Conservation (phyloP, 176 grass and related monocot species). For the Musa schizocarpa region DNA sequence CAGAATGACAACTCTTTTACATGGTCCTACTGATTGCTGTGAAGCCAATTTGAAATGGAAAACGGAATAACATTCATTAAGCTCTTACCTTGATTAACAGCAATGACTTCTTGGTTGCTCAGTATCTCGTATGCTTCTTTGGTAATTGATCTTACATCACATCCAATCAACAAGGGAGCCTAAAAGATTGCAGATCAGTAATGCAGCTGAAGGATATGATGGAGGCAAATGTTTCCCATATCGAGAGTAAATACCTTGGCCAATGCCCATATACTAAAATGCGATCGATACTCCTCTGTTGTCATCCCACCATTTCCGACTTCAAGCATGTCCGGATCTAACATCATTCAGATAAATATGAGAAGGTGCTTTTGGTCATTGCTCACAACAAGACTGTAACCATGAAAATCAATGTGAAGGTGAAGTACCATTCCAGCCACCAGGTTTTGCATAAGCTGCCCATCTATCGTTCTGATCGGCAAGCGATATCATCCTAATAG, state of each 20-base stretch:
- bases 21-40: not conserved
- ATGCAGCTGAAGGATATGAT: not conserved
- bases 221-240: not conserved
- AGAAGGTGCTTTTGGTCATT: not conserved
- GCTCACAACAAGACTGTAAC: not conserved
- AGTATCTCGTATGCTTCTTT: not conserved
- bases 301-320: slow-evolving; percentile 15
- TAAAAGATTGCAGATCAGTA: not conserved
- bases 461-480: slow-evolving; percentile 92
- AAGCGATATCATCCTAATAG: slow-evolving; percentile 12
- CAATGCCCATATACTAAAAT: slow-evolving; percentile 15
- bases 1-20: not conserved
- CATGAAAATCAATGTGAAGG: not conserved
- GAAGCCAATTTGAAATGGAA: not conserved
- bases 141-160: slow-evolving; percentile 12
- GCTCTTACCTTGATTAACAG: slow-evolving; percentile 9
- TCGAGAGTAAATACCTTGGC: not conserved
- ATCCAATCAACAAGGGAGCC: slow-evolving; percentile 18
- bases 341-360: not conserved
- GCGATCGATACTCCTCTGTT: slow-evolving; percentile 5
- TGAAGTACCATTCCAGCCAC: slow-evolving; percentile 37
- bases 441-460: slow-evolving; percentile 74
- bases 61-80: not conserved
- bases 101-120: slow-evolving; percentile 11
- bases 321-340: slow-evolving; percentile 18